Conservation (phyloP, 2,329 filamentous ascomycete genomes). For the Aureobasidium leucospermi region DNA sequence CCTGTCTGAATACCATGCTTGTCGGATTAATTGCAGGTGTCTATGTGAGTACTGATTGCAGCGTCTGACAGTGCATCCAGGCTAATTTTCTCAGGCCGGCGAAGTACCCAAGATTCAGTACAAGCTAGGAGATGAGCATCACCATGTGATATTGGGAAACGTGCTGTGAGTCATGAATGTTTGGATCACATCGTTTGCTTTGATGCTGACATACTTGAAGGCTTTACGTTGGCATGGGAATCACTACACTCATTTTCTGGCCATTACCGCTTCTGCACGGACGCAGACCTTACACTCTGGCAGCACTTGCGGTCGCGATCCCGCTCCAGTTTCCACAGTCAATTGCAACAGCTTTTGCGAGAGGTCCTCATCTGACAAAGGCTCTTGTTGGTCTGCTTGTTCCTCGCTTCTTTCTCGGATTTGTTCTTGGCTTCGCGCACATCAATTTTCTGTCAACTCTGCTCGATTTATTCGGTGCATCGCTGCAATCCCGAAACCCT, state of each 20-base stretch:
- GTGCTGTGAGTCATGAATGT: conserved; percentile 41
- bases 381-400: conserved; percentile 57
- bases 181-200: neutral
- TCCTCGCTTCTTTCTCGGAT: conserved; percentile 58
- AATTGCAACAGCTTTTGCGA: conserved; percentile 51
- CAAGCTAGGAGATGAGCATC: conserved; percentile 61
- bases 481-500: conserved; percentile 62
- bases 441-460: conserved; percentile 69
- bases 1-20: conserved; percentile 65
- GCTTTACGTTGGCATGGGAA: conserved; percentile 62
- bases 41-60: conserved; percentile 42
- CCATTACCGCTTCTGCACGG: conserved; percentile 68
- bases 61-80: no score
- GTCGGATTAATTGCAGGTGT: conserved; percentile 66
- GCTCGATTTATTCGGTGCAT: conserved; percentile 69
- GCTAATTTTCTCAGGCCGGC: conserved; percentile 43
- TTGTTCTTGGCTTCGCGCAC: conserved; percentile 65
- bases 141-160: conserved; percentile 64
- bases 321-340: conserved; percentile 71
- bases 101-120: conserved; percentile 75
- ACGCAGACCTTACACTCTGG: conserved; percentile 68
- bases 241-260: conserved; percentile 66
- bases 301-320: conserved; percentile 60
- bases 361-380: conserved; percentile 46
- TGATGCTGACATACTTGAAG: conserved; percentile 18